Conservation (phyloP, 352 stramenopile genomes). For the Blastocystis sp. region DNA sequence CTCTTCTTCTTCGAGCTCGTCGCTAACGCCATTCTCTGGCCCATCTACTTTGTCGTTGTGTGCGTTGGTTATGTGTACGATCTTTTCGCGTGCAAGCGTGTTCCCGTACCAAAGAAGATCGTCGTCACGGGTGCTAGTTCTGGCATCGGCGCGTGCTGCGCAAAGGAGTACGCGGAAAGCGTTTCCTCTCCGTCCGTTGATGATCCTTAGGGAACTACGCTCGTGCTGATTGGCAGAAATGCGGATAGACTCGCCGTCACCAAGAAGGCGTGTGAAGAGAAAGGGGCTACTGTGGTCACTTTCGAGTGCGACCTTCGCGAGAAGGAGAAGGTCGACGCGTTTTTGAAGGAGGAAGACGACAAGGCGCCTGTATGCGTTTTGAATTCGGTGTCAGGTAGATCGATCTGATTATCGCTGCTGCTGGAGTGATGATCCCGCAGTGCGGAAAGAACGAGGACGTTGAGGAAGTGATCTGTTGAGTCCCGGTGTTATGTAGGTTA, state of each 20-base stretch:
- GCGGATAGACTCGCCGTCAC: slow-evolving; percentile 32
- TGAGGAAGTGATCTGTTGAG: neutral
- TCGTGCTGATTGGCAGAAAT: slow-evolving; percentile 56
- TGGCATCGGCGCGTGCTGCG: slow-evolving; percentile 56
- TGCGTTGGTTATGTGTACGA: slow-evolving; percentile 65
- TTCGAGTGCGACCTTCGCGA: slow-evolving; percentile 63
- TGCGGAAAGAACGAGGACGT: slow-evolving; percentile 26
- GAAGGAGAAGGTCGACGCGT: slow-evolving; percentile 28
- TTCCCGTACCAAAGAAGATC: slow-evolving; percentile 62
- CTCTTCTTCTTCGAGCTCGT: slow-evolving; percentile 19
- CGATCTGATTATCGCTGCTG: slow-evolving; percentile 62
- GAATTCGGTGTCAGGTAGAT: neutral
- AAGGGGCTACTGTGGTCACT: slow-evolving; percentile 43
- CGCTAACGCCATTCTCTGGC: slow-evolving; percentile 25
- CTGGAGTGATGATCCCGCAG: slow-evolving; percentile 64
- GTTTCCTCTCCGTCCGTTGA: neutral
- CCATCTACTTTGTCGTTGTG: slow-evolving; percentile 30
- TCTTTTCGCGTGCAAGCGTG: slow-evolving; percentile 45
- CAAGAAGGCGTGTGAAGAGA: slow-evolving; percentile 24
- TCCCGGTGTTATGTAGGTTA: neutral
- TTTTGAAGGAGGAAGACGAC: slow-evolving; percentile 34
- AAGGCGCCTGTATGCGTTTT: neutral
- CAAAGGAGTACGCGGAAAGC: slow-evolving; percentile 66
- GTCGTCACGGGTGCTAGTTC: slow-evolving; percentile 73
- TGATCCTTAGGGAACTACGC: neutral